Evolutionary conservation across 352 stramenopile genomes (phyloP).

Genomic region (Globisporangium nagaii): DNA sequence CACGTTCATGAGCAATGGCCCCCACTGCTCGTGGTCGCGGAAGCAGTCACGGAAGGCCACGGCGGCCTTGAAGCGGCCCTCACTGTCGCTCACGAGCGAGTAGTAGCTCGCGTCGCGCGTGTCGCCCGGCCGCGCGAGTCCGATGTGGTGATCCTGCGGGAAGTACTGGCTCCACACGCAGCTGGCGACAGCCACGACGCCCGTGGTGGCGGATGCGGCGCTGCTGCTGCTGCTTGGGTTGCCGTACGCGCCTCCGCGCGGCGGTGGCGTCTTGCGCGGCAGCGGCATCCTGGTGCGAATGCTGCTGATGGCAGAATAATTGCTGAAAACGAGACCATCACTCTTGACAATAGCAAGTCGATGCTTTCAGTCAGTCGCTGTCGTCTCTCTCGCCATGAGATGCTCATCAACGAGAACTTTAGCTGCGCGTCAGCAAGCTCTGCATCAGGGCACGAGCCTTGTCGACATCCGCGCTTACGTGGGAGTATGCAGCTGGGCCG

Average conservation of each 20-base stretch:
- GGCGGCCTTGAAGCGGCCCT: slow-evolving; percentile 51
- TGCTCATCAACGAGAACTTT: background rate
- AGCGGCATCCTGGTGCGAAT: slow-evolving; percentile 4
- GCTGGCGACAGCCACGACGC: slow-evolving; percentile 32
- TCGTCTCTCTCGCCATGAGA: too few species aligned
- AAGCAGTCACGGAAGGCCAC: slow-evolving; percentile 59
- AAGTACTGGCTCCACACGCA: slow-evolving; percentile 80
- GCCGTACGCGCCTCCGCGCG: background rate
- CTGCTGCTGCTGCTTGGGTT: background rate
- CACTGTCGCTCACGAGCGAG: slow-evolving; percentile 37
- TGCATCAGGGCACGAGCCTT: too few species aligned
- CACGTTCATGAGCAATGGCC: slow-evolving; percentile 29
- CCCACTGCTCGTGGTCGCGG: slow-evolving; percentile 41
- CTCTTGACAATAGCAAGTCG: background rate
- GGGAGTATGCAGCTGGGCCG: too few species aligned
- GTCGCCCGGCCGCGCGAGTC: slow-evolving; percentile 28
- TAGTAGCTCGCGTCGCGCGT: slow-evolving; percentile 39
- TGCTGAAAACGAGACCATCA: background rate
- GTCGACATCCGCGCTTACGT: too few species aligned
- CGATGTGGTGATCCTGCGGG: slow-evolving; percentile 55
- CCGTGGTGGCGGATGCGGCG: background rate
- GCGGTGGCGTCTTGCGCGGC: slow-evolving; percentile 8
- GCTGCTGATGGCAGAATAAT: background rate
- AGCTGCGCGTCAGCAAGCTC: background rate
- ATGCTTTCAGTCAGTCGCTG: background rate